Evolutionary conservation across 2,329 filamentous ascomycete species (phyloP).

Genomic region (Orbilia brochopaga): DNA sequence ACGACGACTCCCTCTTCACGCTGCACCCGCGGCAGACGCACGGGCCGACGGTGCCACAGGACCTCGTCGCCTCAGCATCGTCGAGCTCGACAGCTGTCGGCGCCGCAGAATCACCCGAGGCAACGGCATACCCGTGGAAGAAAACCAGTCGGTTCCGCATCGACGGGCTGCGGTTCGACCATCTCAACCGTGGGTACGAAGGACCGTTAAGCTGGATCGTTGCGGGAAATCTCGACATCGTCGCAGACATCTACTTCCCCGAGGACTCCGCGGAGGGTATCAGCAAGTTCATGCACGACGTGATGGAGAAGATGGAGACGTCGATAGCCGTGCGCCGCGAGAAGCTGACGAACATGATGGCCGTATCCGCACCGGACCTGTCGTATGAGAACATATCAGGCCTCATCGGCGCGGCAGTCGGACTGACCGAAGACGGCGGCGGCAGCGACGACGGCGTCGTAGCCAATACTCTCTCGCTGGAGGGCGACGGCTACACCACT

Average conservation of each 20-base stretch:
- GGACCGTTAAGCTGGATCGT: constrained; percentile 98
- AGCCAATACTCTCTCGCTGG: not conserved
- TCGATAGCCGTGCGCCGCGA: constrained; percentile 68
- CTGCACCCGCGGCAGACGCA: constrained; percentile 94
- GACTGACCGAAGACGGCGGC: constrained; percentile 29
- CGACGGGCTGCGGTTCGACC: constrained; percentile 91
- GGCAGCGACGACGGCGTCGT: constrained; percentile 1
- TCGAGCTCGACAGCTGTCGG: constrained; percentile 64
- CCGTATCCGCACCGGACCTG: constrained; percentile 15
- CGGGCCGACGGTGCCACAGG: constrained; percentile 66
- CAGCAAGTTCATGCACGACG: constrained; percentile 92
- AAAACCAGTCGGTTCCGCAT: constrained; percentile 92
- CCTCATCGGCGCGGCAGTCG: constrained; percentile 35
- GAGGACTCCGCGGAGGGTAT: constrained; percentile 85
- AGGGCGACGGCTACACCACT: constrained; percentile 19
- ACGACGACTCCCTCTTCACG: constrained; percentile 93
- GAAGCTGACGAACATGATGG: constrained; percentile 35
- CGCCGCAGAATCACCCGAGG: constrained; percentile 66
- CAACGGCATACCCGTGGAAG: constrained; percentile 77
- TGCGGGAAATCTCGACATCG: constrained; percentile 94
- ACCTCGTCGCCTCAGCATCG: too few relatives aligned
- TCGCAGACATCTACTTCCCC: constrained; percentile 94
- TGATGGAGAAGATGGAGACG: constrained; percentile 94
- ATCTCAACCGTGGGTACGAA: constrained; percentile 89
- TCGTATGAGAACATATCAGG: constrained; percentile 40